Evolutionary conservation across 768 basidiomycete genomes (phyloP).

Genomic region (Mycena chlorophos): DNA sequence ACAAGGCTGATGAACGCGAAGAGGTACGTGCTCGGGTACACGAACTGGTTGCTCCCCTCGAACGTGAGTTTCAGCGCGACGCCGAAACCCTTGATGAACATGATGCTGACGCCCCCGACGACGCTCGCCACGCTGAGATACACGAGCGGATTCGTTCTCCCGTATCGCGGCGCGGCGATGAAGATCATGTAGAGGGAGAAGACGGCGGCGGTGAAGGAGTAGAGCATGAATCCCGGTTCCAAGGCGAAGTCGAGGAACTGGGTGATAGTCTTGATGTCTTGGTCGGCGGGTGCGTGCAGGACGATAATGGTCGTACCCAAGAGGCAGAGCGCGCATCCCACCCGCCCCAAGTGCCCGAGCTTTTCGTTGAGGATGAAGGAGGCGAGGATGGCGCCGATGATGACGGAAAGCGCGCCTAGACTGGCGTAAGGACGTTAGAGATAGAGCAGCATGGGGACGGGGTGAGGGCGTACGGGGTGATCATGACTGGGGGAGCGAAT

Average conservation of each 20-base stretch:
- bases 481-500: conserved; percentile 93
- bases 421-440: conserved; percentile 51
- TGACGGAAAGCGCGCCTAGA: conserved; percentile 88
- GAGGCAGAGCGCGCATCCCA: conserved; percentile 80
- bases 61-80: conserved; percentile 94
- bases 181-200: conserved; percentile 89
- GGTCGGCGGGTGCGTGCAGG: conserved; percentile 94
- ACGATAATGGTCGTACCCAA: conserved; percentile 93
- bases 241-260: conserved; percentile 88
- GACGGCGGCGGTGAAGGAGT: conserved; percentile 80
- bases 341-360: conserved; percentile 86
- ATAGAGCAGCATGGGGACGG: background rate
- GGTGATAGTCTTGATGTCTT: conserved; percentile 88
- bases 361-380: conserved; percentile 92
- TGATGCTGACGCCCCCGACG: conserved; percentile 92
- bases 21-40: conserved; percentile 92
- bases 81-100: conserved; percentile 98
- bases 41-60: conserved; percentile 91
- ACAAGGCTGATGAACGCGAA: conserved; percentile 77
- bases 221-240: conserved; percentile 88
- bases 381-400: conserved; percentile 92
- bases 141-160: conserved; percentile 83
- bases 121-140: conserved; percentile 97
- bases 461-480: conserved; percentile 39
- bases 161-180: conserved; percentile 77